These are phyloP conservation scores for Macrolepiota dolichaula DNA, from an alignment of 768 basidiomycete genomes.

Conservation along the genomic window DNA sequence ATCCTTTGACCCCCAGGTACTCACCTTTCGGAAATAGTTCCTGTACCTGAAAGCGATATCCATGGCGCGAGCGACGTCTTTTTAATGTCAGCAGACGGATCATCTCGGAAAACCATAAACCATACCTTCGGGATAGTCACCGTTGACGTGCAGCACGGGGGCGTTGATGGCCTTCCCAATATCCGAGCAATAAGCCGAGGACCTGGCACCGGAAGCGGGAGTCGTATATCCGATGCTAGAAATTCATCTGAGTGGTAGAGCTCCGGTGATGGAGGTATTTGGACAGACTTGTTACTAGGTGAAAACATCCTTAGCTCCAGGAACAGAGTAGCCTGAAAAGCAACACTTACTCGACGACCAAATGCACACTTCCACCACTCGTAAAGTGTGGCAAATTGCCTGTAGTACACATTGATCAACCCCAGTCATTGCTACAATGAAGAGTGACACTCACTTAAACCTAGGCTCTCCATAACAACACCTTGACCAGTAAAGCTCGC, in stretches of 20 bases:
- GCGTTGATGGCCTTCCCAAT: conserved; percentile 88
- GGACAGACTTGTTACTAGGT: conserved; percentile 54
- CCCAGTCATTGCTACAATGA: too few species aligned
- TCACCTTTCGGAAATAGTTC: conserved; percentile 77
- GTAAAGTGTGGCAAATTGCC: conserved; percentile 90
- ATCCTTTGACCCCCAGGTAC: background rate
- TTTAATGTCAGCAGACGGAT: background rate
- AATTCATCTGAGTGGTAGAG: background rate
- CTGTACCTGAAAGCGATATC: conserved; percentile 87
- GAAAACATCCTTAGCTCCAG: background rate
- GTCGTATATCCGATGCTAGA: conserved; percentile 89
- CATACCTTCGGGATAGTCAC: conserved; percentile 81
- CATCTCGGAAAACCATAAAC: conserved; percentile 9
- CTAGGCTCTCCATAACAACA: conserved; percentile 83
- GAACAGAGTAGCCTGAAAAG: background rate
- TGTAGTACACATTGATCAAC: conserved; percentile 19
- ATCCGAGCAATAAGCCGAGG: conserved; percentile 85
- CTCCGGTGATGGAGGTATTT: background rate
- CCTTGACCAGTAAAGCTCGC: conserved; percentile 92
- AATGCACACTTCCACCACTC: conserved; percentile 84
- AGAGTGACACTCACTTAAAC: conserved; percentile 55
- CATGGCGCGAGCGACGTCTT: conserved; percentile 82
- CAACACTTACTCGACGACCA: conserved; percentile 80
- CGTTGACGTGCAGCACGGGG: conserved; percentile 88
- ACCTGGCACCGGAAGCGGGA: conserved; percentile 78